Evolutionary conservation across 2,329 filamentous ascomycete genomes (phyloP), one percentile per base, ranked within the genome.

Genomic region (Scolecobasidium constrictum): DNA sequence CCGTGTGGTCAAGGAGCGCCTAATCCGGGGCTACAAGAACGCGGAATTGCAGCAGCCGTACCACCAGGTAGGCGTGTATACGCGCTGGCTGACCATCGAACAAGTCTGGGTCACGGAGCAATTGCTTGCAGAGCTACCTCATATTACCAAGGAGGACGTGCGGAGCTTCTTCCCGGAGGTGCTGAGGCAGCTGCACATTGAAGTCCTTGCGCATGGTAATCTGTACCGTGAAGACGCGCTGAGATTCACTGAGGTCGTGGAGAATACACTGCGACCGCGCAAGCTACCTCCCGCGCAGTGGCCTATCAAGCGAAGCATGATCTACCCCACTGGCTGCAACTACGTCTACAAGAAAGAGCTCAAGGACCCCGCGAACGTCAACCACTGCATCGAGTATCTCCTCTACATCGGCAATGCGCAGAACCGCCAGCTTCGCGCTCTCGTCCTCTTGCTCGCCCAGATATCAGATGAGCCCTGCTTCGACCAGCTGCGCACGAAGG

Each of bases 391-490:
- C 39, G 67, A 71, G 42, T 71, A 71, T 50, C 56, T 59, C 35
- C 50, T 71, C 18, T 62, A 62, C 46, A 52, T 66, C 5, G 67
- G 67, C 18, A 56, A 63, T 34, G 57, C 59, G 17, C 53, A 76
- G 3, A 80, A 94, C 55, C 73, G 79, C n/a, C 57, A 63, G 4
- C 62, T 84, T 11, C 77, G 86, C 15, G 84, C 88, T 12, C 87
- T 84, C 60, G 73, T 85, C 1, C 69, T 93, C 34, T 71, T 98
- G 4, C 73, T 95, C 34, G 83, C 86, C 19, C 92, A 96, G 62
- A 83, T 98, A 65, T 80, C 86, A 0, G 84, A 94, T 44, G 92
- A 98, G 64, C 88, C 88, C 3, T 83, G 83, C 6, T 98, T 96
- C 57, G 86, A 98, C 62, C 87, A 94, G 60, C 72, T 98, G 5